These are phyloP conservation scores for Polygonum aviculare DNA, from an alignment of 148 eudicot genomes.

Conservation along the genomic window DNA sequence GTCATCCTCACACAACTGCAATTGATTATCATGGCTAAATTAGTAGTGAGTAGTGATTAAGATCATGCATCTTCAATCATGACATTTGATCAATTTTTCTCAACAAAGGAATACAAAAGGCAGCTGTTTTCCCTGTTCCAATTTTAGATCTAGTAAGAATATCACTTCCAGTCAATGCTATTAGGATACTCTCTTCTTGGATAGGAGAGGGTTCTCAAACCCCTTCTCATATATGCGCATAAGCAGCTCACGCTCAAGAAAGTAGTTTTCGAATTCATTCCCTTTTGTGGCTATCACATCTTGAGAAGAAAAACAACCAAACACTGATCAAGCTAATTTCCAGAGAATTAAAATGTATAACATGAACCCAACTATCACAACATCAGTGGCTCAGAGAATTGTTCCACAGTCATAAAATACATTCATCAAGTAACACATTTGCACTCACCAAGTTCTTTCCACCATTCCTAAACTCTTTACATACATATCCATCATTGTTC, in stretches of 20 bases:
- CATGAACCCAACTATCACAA: too few species aligned
- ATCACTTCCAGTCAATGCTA: conserved; percentile 75
- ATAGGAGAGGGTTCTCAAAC: conserved; percentile 83
- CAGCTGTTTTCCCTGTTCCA: conserved; percentile 81
- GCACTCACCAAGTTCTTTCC: too few species aligned
- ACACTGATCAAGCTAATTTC: not conserved
- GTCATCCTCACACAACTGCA: conserved; percentile 58
- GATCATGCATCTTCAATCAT: too few species aligned
- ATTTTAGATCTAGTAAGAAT: conserved; percentile 63
- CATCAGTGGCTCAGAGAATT: too few species aligned
- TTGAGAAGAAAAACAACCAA: conserved; percentile 14
- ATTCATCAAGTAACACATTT: too few species aligned
- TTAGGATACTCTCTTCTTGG: conserved; percentile 81
- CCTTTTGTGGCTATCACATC: conserved; percentile 97
- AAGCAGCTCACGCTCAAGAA: conserved; percentile 65
- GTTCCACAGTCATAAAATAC: too few species aligned
- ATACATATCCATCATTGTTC: too few species aligned
- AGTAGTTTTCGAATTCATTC: conserved; percentile 84
- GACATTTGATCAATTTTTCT: conserved; percentile 57
- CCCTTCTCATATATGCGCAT: conserved; percentile 90
- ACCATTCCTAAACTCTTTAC: too few species aligned
- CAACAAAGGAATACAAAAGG: conserved; percentile 72
- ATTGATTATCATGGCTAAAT: conserved; percentile 13
- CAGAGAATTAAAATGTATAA: too few species aligned
- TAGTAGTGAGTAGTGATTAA: not conserved